Base-by-base conservation (phyloP, 257 asterid genomes). In the Vinca minor region DNA sequence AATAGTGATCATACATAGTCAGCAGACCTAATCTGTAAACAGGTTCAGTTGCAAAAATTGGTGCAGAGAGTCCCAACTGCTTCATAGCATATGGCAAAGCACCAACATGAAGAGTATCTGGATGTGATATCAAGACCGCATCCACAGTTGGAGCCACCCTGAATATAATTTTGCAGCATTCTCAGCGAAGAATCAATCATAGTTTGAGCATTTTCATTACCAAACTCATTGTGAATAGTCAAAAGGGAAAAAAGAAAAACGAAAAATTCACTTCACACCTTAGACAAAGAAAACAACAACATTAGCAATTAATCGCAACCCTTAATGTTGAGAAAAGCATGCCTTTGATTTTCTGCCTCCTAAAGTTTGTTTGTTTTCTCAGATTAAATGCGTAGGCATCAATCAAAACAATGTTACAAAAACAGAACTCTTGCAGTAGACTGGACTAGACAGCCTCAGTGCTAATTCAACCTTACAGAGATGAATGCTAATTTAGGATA, bases 101-200 rank as follows among this genome's bases (percentile, higher is more conserved):
- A 28, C 99, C 97, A 32, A 93, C 88, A 75, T 93, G 99, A 74
- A 89, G 94, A 64, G 95, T 89, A 83, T 93, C 99, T 11, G 95
- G 79, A 76, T 93, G 94, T 47, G 99, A 93, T 55, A 93, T 83
- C 87, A 93, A 76, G 62, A 93, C 95, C 46, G 97, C 97, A 80
- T 93, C 97, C 71, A 93, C 94, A 1, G 84, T 77, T 56, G 96
- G 77, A 74, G 99, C 95, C 69, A 93, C 94, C 94, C 98, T 93
- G 84, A 73, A 72, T 36, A 74, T 12, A 47, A 78, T 61, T 38
- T 34, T 32, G 59, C 28, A 74, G 38, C 44, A 61, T 69, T 42
- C 53, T 78, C 63, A 77, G 65, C 74, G 71, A 66, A 2, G 9
- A 29, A 58, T 20, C 31, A n/a, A n/a, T 18, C 15, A 32, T 31